Evolutionary conservation across 345 rosid species (phyloP), one percentile per base, ranked within the genome.

Genomic region (Excoecaria cochinchinensis): DNA sequence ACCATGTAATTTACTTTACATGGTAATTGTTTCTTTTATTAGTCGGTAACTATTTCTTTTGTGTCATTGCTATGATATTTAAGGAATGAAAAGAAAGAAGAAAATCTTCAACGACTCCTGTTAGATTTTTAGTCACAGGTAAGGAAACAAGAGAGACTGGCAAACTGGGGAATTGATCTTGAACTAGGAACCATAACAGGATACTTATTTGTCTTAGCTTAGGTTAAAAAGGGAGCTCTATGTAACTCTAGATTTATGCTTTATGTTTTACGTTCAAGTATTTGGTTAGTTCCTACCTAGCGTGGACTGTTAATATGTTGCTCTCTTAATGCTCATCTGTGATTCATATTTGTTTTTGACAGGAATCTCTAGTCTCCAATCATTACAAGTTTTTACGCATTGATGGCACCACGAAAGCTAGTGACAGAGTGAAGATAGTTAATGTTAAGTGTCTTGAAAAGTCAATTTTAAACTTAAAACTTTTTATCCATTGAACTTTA

Each of bases 331-430:
- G 46, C 67, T 48, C 24, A 70, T 71, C 40, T 13, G n/a, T 81
- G 68, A 50, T 13, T 57, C 16, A 39, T 50, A 50, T 48, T 71
- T 67, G 51, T 39, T 75, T 70, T 61, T 77, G 51, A 17, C 79
- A 95, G 99, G 99, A 91, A 72, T 90, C 97, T 46, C 80, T 93
- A 50, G 64, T 67, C 39, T 89, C 92, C 75, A 83, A 81, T 47
- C 90, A 90, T 73, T 91, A 93, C 65, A 78, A 84, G 70, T 95
- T 86, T 80, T 74, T 93, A 80, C 91, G 98, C 47, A 90, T 95
- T 84, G 99, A 95, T 84, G 99, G 99, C 39, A 93, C 93, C 38
- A 91, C 96, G 70, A 95, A 95, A 88, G 89, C 92, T 61, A 80
- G 79, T 38, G 98, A 95, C 82, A 89, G 99, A 83, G 80, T 85